Base-by-base conservation (phyloP, 306 rosid species). In the Inga oerstediana region DNA sequence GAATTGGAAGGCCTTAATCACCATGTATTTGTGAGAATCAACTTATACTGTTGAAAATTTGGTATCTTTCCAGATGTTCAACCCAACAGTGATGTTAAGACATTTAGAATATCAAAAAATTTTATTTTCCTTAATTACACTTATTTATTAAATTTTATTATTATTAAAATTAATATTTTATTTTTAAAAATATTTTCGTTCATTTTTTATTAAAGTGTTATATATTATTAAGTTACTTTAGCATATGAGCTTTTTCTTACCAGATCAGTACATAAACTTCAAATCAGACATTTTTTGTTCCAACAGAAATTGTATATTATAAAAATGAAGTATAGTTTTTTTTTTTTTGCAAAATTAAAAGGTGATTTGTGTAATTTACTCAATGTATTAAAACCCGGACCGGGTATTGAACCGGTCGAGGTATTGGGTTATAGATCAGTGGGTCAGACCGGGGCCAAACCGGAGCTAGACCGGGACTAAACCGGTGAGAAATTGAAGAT, bases 31-130 rank as follows among this genome's bases (percentile, higher is more conserved):
- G 19, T 71, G 15, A 12, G 52, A 3, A 12, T 13, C 69, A 78
- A 22, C 20, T 16, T 49, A 52, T 68, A 65, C 62, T 64, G 74
- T 73, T 44, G 56, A 80, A 77, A 72, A 48, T 20, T 41, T 59
- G 64, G 66, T 20, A 54, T 76, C 58, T 27, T 72, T 64, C 35
- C 16, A 1, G 39, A 16, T 67, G 72, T 77, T 86, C 84, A 80
- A 82, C 71, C 83, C 14, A 52, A 34, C 9, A 59, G 84, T 86
- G 83, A 86, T 80, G 69, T 30, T 27, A 11, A 12, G 16, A 61
- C 6, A 61, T 61, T 24, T 58, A 8, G 64, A 19, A 19, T 56
- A 56, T 56, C 24, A 56, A 56, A 56, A 19, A 56, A 20, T 1
- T 56, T 56, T 56, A 52, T 56, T 56, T 56, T 6, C 24, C 4